Base-by-base conservation (phyloP, 441 rosid genomes). In the Populus hybrid region DNA sequence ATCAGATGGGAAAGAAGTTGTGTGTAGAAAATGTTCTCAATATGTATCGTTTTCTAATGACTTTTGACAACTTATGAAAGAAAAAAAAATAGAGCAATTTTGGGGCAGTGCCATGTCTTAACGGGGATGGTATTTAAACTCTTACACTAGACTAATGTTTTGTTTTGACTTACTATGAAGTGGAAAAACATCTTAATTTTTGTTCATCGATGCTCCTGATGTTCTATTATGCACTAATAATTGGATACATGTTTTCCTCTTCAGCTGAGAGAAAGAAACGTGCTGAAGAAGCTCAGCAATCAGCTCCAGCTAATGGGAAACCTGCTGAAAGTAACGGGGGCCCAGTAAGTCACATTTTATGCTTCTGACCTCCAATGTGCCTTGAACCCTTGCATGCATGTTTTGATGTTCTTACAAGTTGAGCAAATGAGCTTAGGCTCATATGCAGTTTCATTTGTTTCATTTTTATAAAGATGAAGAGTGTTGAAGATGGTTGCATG, bases 251-350 rank as follows among this genome's bases (percentile, higher is more conserved):
- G 38, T 68, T 80, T 83, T 38, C 69, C 24, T 80, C 73, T 83
- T 76, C 90, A 94, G 98, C 89, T 85, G 97, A 94, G 80, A 87
- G 91, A 80, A 94, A 90, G 84, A 88, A 89, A 54, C 91, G 88
- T 70, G 78, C 85, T 40, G 97, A 94, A 83, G 99, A 94, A 73
- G 77, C 88, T 10, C 93, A 85, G 69, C 90, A 84, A 75, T 78
- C 92, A 76, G 84, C 85, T 50, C 79, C 73, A 75, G 86, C 91
- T 70, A 94, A 92, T 85, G 95, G 91, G 32, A 35, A 92, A 74
- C 69, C 84, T 80, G 66, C 84, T 75, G 89, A 85, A 76, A 87
- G 38, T 79, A 86, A 89, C 59, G 88, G 91, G 66, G 87, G 75
- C 42, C 86, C 89, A 67, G 98, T 95, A 83, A 89, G 90, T 87